Evolutionary conservation across 768 basidiomycete species (phyloP).

Genomic region (Pleurotus ostreatus): DNA sequence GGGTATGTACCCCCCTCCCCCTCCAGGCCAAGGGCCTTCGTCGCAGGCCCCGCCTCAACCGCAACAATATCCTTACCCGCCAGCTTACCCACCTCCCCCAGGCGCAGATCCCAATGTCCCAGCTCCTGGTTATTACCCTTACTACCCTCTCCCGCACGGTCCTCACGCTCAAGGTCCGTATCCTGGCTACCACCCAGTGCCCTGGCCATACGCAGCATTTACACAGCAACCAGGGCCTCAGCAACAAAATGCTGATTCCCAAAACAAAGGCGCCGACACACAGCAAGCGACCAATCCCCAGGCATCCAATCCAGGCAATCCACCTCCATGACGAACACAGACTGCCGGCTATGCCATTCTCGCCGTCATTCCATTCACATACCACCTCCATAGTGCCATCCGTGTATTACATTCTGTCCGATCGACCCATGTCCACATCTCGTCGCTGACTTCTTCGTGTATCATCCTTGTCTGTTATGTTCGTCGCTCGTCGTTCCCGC

Average conservation of each 20-base stretch:
- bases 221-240: background rate
- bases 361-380: no score
- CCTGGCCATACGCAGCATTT: background rate
- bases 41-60: slow-evolving; percentile 1
- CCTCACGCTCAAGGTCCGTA: slow-evolving; percentile 23
- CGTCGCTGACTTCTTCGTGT: no score
- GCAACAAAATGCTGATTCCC: background rate
- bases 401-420: no score
- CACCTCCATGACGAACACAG: no score
- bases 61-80: background rate
- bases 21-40: background rate
- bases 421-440: no score
- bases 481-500: no score
- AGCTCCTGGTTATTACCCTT: slow-evolving; percentile 23
- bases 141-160: slow-evolving; percentile 24
- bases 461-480: no score
- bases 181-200: slow-evolving; percentile 23
- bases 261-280: background rate
- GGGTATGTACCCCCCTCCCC: slow-evolving; percentile 13
- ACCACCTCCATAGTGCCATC: no score
- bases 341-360: no score
- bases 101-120: slow-evolving; percentile 22
- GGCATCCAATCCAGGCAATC: no score
- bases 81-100: slow-evolving; percentile 14
- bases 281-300: background rate